Evolutionary conservation across 495 filamentous ascomycete species (phyloP).

Genomic region (Daldinia vernicosa): DNA sequence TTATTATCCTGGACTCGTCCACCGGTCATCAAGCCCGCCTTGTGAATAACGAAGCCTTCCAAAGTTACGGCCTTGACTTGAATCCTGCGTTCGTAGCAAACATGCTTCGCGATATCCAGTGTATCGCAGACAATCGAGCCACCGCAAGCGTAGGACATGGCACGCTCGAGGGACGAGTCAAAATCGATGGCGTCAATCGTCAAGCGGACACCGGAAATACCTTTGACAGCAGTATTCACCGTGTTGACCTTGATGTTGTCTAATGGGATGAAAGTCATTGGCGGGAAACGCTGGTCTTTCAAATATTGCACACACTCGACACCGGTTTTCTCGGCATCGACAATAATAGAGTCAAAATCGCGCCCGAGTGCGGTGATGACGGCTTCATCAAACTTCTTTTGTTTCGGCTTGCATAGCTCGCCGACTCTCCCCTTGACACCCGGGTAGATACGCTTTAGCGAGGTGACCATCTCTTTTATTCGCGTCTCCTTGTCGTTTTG

Average conservation of each 20-base stretch:
- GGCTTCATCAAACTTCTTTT: constrained; percentile 93
- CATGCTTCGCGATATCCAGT: constrained; percentile 81
- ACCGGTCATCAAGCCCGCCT: constrained; percentile 97
- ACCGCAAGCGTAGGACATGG: constrained; percentile 93
- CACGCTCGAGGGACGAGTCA: constrained; percentile 83
- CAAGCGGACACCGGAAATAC: constrained; percentile 82
- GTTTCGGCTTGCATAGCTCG: constrained; percentile 93
- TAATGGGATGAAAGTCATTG: constrained; percentile 91
- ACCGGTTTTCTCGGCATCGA: constrained; percentile 95
- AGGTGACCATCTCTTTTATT: constrained; percentile 79
- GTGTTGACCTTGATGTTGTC: constrained; percentile 96
- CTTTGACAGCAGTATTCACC: constrained; percentile 88
- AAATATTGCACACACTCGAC: constrained; percentile 95
- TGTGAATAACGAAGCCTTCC: constrained; percentile 93
- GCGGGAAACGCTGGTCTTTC: constrained; percentile 83
- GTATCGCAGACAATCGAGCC: constrained; percentile 96
- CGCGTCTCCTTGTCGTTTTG: constrained; percentile 82
- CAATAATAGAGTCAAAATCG: constrained; percentile 91
- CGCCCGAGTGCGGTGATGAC: constrained; percentile 91
- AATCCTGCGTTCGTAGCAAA: constrained; percentile 85
- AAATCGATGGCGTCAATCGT: constrained; percentile 98
- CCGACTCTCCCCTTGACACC: constrained; percentile 90
- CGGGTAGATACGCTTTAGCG: constrained; percentile 89
- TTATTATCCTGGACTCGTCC: constrained; percentile 78
- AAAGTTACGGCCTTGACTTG: constrained; percentile 94